Base-by-base conservation (phyloP, 2,329 filamentous ascomycete genomes). In the Exophiala alcalophila region DNA sequence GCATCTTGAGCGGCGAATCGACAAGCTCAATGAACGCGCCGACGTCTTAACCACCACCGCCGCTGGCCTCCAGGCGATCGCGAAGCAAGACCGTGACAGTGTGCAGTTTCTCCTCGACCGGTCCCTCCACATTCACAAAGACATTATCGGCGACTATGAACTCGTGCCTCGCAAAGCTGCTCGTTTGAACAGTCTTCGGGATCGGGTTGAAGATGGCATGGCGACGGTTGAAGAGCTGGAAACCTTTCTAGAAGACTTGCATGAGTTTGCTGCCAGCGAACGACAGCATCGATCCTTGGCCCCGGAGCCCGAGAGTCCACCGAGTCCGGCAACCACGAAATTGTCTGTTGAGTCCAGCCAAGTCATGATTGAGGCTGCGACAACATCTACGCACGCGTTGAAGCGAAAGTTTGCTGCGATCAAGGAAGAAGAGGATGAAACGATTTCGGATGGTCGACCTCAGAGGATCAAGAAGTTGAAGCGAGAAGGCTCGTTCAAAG, bases 151-250 rank as follows among this genome's bases (percentile, higher is more conserved):
- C 7, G 19, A 23, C 3, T 48, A 48, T n/a, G 30, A 27, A 14
- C 31, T 18, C 7, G 18, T 26, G 4, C 30, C 35, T 12, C 14
- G n/a, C 7, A 34, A 40, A 18, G 36, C 35, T 10, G 21, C 32
- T 11, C 28, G 31, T 10, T 37, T 48, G 11, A 23, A 44, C 8
- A 18, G 33, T n/a, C 19, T 48, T 18, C 20, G 23, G 28, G 15
- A 10, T 21, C 45, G 45, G 11, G 35, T 44, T 7, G 45, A 48
- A 29, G 40, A 48, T 28, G 45, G 45, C 4, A 35, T 40, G 40
- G 45, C 26, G 24, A 44, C 40, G 11, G 23, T 44, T 9, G 34
- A 48, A 30, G 34, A 48, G 16, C 14, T 48, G 34, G 35, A 40
- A 11, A 19, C 6, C 2, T 40, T 40, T 19, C 21, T 33, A 9